Evolutionary conservation across 805 yeast species (phyloP).

Genomic region (Yarrowia yakushimensis): DNA sequence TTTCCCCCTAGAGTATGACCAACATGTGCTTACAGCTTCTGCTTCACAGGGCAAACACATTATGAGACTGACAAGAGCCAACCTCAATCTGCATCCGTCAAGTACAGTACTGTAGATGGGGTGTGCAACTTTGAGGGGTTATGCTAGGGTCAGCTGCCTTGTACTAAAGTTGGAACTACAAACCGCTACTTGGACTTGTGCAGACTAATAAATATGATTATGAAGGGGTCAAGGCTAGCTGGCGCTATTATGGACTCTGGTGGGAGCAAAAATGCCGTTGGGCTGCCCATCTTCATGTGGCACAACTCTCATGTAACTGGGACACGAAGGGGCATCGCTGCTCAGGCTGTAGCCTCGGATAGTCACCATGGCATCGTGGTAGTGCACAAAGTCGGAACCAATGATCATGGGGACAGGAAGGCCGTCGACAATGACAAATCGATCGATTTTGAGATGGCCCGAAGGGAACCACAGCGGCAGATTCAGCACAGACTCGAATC

Average conservation of each 20-base stretch:
- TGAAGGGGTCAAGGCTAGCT: neutral
- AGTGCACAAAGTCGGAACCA: conserved; percentile 7
- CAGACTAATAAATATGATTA: neutral
- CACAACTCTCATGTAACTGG: neutral
- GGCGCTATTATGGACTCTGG: neutral
- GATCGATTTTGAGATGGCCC: neutral
- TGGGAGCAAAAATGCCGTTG: neutral
- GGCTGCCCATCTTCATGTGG: neutral
- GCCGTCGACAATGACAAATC: neutral
- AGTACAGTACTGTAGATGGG: too few species aligned
- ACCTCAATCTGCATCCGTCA: too few species aligned
- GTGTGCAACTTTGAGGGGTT: too few species aligned
- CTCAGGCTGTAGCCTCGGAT: conserved; percentile 7
- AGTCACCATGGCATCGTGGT: conserved; percentile 6
- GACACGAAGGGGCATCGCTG: neutral
- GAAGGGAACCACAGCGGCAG: conserved; percentile 21
- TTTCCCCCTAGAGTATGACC: too few species aligned
- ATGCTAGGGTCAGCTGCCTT: too few species aligned
- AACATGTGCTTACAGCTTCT: too few species aligned
- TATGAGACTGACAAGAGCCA: too few species aligned
- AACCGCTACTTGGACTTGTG: neutral
- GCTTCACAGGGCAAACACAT: too few species aligned
- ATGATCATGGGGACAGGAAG: conserved; percentile 16
- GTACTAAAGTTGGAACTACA: too few species aligned
- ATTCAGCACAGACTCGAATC: neutral